Percentiles rank a stretch among this genome's conserved stretches.
These are phyloP conservation scores for Neurospora terricola DNA, from an alignment of 495 filamentous ascomycete genomes.

Conservation along the genomic window DNA sequence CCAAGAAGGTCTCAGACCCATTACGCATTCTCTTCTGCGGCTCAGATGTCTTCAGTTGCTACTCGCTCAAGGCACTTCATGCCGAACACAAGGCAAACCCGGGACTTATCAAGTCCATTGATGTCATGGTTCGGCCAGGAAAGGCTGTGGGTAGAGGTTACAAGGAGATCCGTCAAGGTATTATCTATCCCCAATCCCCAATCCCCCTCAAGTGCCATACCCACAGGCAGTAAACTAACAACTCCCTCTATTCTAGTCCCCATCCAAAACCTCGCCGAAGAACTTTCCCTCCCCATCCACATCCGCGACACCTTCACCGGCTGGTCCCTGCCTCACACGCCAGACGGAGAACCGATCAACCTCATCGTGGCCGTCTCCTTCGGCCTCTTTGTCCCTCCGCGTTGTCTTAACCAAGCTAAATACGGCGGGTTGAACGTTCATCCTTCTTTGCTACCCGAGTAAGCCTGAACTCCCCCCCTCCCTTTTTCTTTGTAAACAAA, in stretches of 20 bases:
- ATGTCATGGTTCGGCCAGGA: slow-evolving; percentile 73
- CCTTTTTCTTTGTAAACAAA: neutral
- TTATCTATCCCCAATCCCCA: too few species aligned
- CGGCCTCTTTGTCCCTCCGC: slow-evolving; percentile 74
- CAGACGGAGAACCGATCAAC: slow-evolving; percentile 50
- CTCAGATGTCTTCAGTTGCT: slow-evolving; percentile 83
- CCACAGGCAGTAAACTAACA: neutral
- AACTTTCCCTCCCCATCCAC: slow-evolving; percentile 58
- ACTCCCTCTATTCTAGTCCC: slow-evolving; percentile 51
- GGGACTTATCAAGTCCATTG: slow-evolving; percentile 61
- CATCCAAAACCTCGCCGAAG: slow-evolving; percentile 53
- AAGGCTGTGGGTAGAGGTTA: slow-evolving; percentile 66
- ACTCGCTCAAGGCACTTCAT: slow-evolving; percentile 63
- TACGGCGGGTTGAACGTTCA: slow-evolving; percentile 93
- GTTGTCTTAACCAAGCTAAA: slow-evolving; percentile 54
- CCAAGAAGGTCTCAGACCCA: slow-evolving; percentile 37
- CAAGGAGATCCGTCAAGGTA: slow-evolving; percentile 63
- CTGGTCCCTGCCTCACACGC: slow-evolving; percentile 53
- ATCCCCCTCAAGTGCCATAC: slow-evolving; percentile 45
- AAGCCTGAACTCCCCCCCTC: slow-evolving; percentile 14
- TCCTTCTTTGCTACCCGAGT: slow-evolving; percentile 87
- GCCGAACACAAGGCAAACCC: slow-evolving; percentile 44
- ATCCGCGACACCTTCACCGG: slow-evolving; percentile 66
- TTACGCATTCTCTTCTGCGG: slow-evolving; percentile 93
- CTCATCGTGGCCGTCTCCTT: slow-evolving; percentile 94